Conservation (phyloP, 2,329 filamentous ascomycete genomes). For the Colletotrichum liriopes region DNA sequence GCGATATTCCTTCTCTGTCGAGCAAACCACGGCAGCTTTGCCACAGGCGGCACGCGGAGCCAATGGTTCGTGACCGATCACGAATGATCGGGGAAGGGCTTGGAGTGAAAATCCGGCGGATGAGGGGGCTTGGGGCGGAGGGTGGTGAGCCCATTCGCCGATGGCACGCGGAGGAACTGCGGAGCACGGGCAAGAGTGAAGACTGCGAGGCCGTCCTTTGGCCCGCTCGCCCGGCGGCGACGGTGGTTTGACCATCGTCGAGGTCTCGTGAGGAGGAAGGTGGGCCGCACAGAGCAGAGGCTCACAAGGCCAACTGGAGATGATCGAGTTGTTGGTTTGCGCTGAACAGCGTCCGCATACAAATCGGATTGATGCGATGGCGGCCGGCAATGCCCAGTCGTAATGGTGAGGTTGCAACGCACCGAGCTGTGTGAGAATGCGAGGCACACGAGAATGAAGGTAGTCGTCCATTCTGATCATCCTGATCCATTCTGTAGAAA, state of each 20-base stretch:
- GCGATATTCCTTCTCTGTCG: slow-evolving; percentile 9
- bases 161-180: slow-evolving; percentile 9
- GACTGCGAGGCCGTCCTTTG: slow-evolving; percentile 26
- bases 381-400: slow-evolving; percentile 12
- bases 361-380: slow-evolving; percentile 14
- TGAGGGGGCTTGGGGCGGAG: slow-evolving; percentile 4
- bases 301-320: slow-evolving; percentile 31
- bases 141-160: slow-evolving; percentile 20
- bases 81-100: slow-evolving; percentile 18
- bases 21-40: slow-evolving; percentile 15
- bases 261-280: slow-evolving; percentile 6
- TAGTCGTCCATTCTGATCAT: not conserved
- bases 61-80: slow-evolving; percentile 28
- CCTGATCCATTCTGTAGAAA: no score
- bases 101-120: slow-evolving; percentile 21
- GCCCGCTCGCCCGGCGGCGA: slow-evolving; percentile 20
- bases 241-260: not conserved
- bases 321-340: not conserved
- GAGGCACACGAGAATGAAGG: not conserved
- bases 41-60: slow-evolving; percentile 18
- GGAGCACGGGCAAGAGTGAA: slow-evolving; percentile 29
- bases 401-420: slow-evolving; percentile 1
- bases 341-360: slow-evolving; percentile 13
- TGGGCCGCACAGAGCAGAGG: slow-evolving; percentile 29
- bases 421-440: slow-evolving; percentile 15